Percentiles rank a stretch among this genome's conserved stretches.
These are phyloP conservation scores for Zopfia rhizophila DNA, from an alignment of 2,329 filamentous ascomycete species.

Conservation along the genomic window DNA sequence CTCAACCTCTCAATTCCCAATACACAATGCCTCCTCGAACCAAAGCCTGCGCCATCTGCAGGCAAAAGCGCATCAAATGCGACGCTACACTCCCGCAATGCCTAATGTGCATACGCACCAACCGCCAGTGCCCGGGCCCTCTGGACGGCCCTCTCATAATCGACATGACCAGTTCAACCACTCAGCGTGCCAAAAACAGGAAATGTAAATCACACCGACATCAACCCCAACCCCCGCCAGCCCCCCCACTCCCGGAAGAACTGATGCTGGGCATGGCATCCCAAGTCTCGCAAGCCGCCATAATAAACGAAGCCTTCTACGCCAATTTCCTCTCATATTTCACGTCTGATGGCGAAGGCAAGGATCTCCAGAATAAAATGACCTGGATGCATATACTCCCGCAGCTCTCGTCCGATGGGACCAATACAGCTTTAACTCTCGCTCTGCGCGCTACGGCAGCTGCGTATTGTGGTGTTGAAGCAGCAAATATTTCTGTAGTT, in stretches of 20 bases:
- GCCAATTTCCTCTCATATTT: slow-evolving; percentile 39
- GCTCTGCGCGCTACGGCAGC: slow-evolving; percentile 41
- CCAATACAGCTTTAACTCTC: slow-evolving; percentile 33
- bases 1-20: too few relatives aligned
- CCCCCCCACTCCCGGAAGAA: slow-evolving; percentile 2
- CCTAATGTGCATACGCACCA: slow-evolving; percentile 38
- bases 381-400: slow-evolving; percentile 45
- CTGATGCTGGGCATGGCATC: slow-evolving; percentile 7
- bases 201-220: slow-evolving; percentile 9
- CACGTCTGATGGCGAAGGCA: slow-evolving; percentile 34
- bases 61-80: slow-evolving; percentile 46
- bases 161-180: slow-evolving; percentile 37
- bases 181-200: neutral
- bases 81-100: slow-evolving; percentile 43
- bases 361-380: slow-evolving; percentile 32
- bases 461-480: slow-evolving; percentile 39
- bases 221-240: slow-evolving; percentile 2
- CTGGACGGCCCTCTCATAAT: slow-evolving; percentile 40
- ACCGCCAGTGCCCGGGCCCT: slow-evolving; percentile 37
- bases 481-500: slow-evolving; percentile 25
- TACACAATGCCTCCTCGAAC: slow-evolving; percentile 37
- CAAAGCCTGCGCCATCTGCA: slow-evolving; percentile 39
- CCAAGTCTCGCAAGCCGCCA: slow-evolving; percentile 27
- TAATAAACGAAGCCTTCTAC: slow-evolving; percentile 40
- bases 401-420: slow-evolving; percentile 31